Percentiles rank a stretch among this genome's conserved stretches.
phyloP scores from a whole-genome alignment of 805 yeast species.

The Nakazawaea laoshanensis region DNA sequence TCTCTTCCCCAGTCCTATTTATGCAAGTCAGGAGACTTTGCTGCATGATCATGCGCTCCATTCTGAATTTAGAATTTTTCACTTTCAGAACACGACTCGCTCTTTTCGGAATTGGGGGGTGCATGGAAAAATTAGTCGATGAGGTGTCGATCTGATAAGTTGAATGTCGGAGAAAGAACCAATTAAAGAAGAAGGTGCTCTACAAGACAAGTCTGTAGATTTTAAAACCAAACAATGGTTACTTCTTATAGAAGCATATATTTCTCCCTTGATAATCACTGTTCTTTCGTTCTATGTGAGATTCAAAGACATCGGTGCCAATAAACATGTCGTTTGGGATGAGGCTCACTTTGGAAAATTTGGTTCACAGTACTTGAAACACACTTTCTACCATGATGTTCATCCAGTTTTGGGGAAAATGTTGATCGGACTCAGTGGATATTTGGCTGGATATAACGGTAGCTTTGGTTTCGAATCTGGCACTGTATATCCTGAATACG shows the following conservation, averaged over 20 bases:
- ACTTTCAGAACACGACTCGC: too few relatives aligned
- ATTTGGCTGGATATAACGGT: constrained; percentile 81
- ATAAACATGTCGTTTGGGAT: constrained; percentile 73
- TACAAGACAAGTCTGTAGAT: neutral
- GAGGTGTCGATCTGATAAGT: neutral
- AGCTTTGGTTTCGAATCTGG: constrained; percentile 87
- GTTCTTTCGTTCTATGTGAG: constrained; percentile 44
- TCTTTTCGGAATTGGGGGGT: too few relatives aligned
- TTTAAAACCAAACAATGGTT: neutral
- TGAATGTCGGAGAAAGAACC: neutral
- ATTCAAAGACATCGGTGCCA: constrained; percentile 47
- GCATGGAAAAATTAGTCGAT: too few relatives aligned
- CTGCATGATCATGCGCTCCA: too few relatives aligned
- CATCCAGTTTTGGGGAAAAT: constrained; percentile 85
- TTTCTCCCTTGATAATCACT: constrained; percentile 34
- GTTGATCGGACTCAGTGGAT: constrained; percentile 72
- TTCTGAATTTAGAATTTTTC: too few relatives aligned
- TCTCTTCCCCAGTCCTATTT: too few relatives aligned
- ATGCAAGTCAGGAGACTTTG: too few relatives aligned
- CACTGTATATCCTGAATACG: constrained; percentile 60
- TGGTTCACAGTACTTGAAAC: constrained; percentile 72
- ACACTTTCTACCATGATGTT: constrained; percentile 78
- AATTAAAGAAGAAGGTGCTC: neutral
- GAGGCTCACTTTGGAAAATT: constrained; percentile 94
- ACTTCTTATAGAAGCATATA: neutral